A percentile compares a stretch with the other conserved stretches of the same genome.
phyloP scores from a whole-genome alignment of 306 rosid genomes.

The Cicer chorassanicum region DNA sequence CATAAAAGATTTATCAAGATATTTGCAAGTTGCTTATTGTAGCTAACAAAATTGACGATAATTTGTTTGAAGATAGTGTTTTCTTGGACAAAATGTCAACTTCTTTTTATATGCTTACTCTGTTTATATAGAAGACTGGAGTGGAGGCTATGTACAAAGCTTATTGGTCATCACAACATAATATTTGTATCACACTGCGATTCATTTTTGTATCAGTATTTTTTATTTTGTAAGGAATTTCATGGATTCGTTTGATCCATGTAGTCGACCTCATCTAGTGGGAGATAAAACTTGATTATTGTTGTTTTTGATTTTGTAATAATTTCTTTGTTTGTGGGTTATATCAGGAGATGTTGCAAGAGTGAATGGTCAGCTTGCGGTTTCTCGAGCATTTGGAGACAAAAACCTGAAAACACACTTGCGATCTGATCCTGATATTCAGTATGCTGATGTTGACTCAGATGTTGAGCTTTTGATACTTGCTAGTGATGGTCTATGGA shows the following conservation, averaged over 20 bases:
- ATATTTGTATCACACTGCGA: too few species aligned
- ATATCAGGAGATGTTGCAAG: slow-evolving; percentile 82
- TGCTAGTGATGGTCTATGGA: slow-evolving; percentile 93
- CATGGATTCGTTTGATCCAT: not conserved
- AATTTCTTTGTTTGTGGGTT: slow-evolving; percentile 36
- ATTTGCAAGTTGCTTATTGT: too few species aligned
- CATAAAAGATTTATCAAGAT: too few species aligned
- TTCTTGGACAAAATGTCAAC: too few species aligned
- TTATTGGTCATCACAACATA: too few species aligned
- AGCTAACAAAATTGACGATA: too few species aligned
- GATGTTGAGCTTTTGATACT: slow-evolving; percentile 68
- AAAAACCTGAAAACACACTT: slow-evolving; percentile 82
- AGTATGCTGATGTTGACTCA: slow-evolving; percentile 47
- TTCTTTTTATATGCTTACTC: too few species aligned
- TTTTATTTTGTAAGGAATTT: not conserved
- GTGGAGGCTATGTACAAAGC: too few species aligned
- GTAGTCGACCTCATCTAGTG: not conserved
- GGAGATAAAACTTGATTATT: not conserved
- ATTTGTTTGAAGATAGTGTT: too few species aligned
- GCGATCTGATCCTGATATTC: slow-evolving; percentile 83
- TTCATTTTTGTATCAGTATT: too few species aligned
- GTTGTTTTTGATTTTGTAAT: slow-evolving; percentile 17
- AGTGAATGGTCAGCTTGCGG: slow-evolving; percentile 92
- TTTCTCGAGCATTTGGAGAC: slow-evolving; percentile 95
- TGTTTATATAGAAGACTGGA: too few species aligned